Evolutionary conservation across 768 basidiomycete genomes (phyloP).

Genomic region (Suillus lakei): DNA sequence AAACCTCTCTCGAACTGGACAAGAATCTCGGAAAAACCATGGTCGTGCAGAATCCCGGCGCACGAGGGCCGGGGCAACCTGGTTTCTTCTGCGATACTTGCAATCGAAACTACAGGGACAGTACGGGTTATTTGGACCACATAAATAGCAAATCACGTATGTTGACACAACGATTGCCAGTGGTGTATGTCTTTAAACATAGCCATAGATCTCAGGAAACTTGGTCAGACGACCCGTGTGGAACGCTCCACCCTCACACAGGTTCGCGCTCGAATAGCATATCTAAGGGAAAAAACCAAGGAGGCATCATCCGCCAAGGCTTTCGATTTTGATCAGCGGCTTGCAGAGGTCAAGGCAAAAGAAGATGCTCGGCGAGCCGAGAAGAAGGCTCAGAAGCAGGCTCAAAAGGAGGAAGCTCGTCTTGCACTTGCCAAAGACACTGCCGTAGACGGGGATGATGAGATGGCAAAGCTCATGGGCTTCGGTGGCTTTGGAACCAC

Average conservation of each 20-base stretch:
- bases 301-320: conserved; percentile 82
- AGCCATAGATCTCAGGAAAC: conserved; percentile 81
- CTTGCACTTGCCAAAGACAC: conserved; percentile 63
- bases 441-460: conserved; percentile 53
- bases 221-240: conserved; percentile 97
- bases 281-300: conserved; percentile 85
- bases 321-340: conserved; percentile 93
- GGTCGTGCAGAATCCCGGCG: conserved; percentile 86
- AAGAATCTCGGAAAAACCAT: conserved; percentile 96
- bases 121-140: conserved; percentile 92
- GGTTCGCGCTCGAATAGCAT: conserved; percentile 89
- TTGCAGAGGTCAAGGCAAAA: conserved; percentile 79
- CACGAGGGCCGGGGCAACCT: conserved; percentile 86
- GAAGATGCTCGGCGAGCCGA: conserved; percentile 70
- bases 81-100: conserved; percentile 96
- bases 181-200: conserved; percentile 9
- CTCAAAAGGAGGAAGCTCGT: conserved; percentile 73
- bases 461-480: conserved; percentile 87
- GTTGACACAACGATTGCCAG: conserved; percentile 37
- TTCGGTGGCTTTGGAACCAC: conserved; percentile 88
- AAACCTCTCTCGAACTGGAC: conserved; percentile 83
- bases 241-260: conserved; percentile 91
- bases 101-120: conserved; percentile 91
- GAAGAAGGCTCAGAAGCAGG: conserved; percentile 82
- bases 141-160: conserved; percentile 92